Evolutionary conservation across 208 protist species (phyloP).

Genomic region (Leishmania mexicana): DNA sequence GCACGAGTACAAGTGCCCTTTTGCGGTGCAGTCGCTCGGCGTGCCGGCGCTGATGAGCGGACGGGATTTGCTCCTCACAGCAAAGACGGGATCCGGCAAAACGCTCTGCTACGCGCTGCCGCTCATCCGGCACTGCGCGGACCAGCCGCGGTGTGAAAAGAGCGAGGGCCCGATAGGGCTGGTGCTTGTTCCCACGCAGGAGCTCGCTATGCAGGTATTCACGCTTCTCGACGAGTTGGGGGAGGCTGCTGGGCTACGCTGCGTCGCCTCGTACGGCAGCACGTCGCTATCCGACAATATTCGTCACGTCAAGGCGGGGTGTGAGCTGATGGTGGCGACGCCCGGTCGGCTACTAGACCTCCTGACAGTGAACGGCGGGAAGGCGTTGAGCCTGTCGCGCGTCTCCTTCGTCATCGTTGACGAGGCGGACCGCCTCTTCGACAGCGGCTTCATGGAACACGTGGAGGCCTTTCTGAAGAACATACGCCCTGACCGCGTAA

Average conservation of each 20-base stretch:
- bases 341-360: constrained; percentile 91
- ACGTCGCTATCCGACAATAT: constrained; percentile 84
- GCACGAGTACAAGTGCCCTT: constrained; percentile 66
- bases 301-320: constrained; percentile 53
- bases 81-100: constrained; percentile 96
- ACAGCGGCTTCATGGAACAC: constrained; percentile 94
- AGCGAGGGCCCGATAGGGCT: constrained; percentile 91
- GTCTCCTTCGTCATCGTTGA: constrained; percentile 92
- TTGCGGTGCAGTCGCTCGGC: constrained; percentile 88
- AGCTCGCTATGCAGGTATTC: constrained; percentile 93
- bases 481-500: constrained; percentile 87
- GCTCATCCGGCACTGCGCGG: constrained; percentile 88
- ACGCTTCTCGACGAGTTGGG: constrained; percentile 75
- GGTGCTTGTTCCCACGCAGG: constrained; percentile 94
- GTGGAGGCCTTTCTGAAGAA: constrained; percentile 90
- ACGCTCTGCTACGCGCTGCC: constrained; percentile 94
- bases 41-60: constrained; percentile 87
- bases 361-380: constrained; percentile 82
- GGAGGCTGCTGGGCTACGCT: constrained; percentile 44
- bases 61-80: constrained; percentile 88
- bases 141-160: constrained; percentile 70
- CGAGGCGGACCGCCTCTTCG: constrained; percentile 95
- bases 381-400: constrained; percentile 57
- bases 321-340: constrained; percentile 84
- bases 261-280: constrained; percentile 79